Evolutionary conservation across 257 asterid species (phyloP).

Genomic region (Fraxinus americana): DNA sequence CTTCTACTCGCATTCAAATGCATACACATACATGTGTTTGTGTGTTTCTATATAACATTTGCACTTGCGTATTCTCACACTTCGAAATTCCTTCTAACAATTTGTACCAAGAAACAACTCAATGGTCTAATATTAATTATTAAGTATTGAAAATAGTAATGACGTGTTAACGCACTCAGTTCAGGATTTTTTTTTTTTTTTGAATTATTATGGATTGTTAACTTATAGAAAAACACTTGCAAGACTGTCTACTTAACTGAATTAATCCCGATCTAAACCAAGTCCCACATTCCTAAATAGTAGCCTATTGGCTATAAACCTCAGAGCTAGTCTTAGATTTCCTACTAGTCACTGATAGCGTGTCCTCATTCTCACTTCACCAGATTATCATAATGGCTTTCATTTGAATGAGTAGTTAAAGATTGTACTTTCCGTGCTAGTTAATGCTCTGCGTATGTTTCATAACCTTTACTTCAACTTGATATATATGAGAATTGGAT

Average conservation of each 20-base stretch:
- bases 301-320: neutral
- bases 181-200: no score
- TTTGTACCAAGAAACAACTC: no score
- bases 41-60: neutral
- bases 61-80: neutral
- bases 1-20: neutral
- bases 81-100: neutral
- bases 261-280: neutral
- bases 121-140: no score
- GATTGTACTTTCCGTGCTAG: neutral
- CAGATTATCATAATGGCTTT: neutral
- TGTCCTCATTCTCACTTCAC: neutral
- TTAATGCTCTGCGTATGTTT: neutral
- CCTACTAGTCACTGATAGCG: neutral
- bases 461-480: no score
- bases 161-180: no score
- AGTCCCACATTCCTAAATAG: neutral
- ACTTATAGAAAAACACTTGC: no score
- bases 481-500: no score
- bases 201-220: no score
- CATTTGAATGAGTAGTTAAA: neutral
- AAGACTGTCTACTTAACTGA: no score
- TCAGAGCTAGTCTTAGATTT: neutral
- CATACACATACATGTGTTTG: no score
- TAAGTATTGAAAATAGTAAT: no score